Conservation (phyloP, 2,329 filamentous ascomycete genomes). For the Cryphonectria nitschkei region DNA sequence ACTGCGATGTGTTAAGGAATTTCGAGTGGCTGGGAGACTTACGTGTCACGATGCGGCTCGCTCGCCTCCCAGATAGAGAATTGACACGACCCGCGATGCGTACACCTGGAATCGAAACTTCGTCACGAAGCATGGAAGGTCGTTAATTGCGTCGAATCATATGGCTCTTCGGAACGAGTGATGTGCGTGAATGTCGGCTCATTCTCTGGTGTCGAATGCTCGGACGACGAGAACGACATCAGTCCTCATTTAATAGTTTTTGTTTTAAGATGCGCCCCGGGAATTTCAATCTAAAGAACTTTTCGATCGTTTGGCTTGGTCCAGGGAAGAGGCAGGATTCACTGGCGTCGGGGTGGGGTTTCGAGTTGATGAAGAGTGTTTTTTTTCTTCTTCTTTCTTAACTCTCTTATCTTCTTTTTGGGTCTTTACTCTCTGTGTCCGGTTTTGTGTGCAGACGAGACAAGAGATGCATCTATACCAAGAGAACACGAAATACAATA, state of each 20-base stretch:
- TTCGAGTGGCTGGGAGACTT: background rate
- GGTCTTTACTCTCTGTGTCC: slow-evolving; percentile 11
- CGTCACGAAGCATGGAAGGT: slow-evolving; percentile 1
- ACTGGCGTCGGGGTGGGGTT: slow-evolving; percentile 24
- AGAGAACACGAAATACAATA: slow-evolving; percentile 15
- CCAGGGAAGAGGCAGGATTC: slow-evolving; percentile 24
- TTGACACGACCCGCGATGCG: background rate
- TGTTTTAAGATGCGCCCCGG: slow-evolving; percentile 32
- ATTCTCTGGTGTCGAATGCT: slow-evolving; percentile 34
- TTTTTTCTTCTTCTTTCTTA: background rate
- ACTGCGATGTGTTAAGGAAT: background rate
- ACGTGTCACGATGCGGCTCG: background rate
- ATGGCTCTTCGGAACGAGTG: slow-evolving; percentile 15
- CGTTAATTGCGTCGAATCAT: slow-evolving; percentile 12
- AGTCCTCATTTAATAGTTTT: slow-evolving; percentile 41
- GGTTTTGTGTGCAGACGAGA: background rate
- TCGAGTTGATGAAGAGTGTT: slow-evolving; percentile 25
- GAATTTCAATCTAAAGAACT: slow-evolving; percentile 31
- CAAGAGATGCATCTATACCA: background rate
- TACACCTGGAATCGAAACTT: background rate
- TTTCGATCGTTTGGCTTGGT: slow-evolving; percentile 25
- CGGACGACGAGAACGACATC: slow-evolving; percentile 35
- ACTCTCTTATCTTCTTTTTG: background rate
- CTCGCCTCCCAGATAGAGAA: background rate
- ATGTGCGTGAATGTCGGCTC: slow-evolving; percentile 34